These are phyloP conservation scores for Rhizoclosmatium globosum DNA, from an alignment of 192 early-diverging fungal genomes.

Conservation along the genomic window DNA sequence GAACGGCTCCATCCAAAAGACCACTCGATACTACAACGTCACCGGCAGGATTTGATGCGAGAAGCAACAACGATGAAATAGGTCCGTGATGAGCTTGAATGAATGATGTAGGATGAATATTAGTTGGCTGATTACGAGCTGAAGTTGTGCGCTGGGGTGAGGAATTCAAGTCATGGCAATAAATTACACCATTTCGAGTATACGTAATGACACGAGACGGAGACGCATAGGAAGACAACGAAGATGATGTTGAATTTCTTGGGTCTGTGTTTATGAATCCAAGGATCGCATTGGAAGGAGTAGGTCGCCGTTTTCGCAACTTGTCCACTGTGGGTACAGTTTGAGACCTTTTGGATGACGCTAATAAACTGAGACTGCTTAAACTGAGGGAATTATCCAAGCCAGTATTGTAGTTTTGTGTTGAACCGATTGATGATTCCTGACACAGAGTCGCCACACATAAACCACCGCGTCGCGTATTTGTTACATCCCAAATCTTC, in stretches of 20 bases:
- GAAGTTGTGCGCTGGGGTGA: background rate
- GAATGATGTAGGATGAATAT: slow-evolving; percentile 8
- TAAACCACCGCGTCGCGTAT: background rate
- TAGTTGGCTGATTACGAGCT: background rate
- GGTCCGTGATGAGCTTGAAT: slow-evolving; percentile 36
- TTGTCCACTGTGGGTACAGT: background rate
- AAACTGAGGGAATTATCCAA: background rate
- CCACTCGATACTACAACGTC: slow-evolving; percentile 26
- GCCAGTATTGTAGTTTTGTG: background rate
- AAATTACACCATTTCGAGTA: slow-evolving; percentile 14
- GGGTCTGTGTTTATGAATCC: slow-evolving; percentile 21
- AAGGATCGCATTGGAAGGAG: slow-evolving; percentile 18
- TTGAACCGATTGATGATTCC: background rate
- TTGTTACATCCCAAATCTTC: slow-evolving; percentile 6
- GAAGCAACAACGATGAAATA: slow-evolving; percentile 15
- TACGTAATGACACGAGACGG: slow-evolving; percentile 1
- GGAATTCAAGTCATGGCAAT: slow-evolving; percentile 4
- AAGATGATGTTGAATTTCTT: background rate
- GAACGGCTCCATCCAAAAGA: slow-evolving; percentile 29
- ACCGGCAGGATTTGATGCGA: slow-evolving; percentile 1
- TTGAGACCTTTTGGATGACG: background rate
- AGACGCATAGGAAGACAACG: background rate
- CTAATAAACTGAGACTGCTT: background rate
- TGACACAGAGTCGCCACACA: slow-evolving; percentile 16
- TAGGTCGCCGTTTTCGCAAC: background rate